A percentile compares a stretch with the other conserved stretches of the same genome.
Evolutionary conservation across 371 early-diverging fungal species (phyloP).

Genomic region (Mucor irregularis): DNA sequence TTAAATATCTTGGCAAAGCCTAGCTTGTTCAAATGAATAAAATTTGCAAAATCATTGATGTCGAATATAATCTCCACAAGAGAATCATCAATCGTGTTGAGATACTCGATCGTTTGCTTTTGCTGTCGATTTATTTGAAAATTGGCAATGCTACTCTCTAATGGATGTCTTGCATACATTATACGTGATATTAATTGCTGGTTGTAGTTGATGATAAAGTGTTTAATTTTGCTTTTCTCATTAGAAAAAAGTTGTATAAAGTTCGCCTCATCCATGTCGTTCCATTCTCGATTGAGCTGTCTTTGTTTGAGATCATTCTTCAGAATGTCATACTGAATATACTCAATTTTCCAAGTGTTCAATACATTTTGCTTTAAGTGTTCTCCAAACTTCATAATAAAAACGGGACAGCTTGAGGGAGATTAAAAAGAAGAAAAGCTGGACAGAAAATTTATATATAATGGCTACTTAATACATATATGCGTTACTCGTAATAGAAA

Average conservation of each 20-base stretch:
- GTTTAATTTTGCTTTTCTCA: constrained; percentile 82
- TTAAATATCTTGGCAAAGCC: constrained; percentile 89
- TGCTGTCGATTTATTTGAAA: neutral
- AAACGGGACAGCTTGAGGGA: no score
- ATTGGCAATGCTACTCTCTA: constrained; percentile 24
- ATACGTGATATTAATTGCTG: constrained; percentile 73
- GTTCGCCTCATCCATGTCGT: constrained; percentile 66
- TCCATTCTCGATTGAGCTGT: constrained; percentile 42
- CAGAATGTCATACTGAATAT: constrained; percentile 34
- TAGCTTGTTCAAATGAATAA: constrained; percentile 83
- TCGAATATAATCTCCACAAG: constrained; percentile 46
- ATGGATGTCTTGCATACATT: constrained; percentile 66
- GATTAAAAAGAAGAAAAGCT: no score
- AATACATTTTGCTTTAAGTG: constrained; percentile 11
- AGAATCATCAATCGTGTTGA: constrained; percentile 14
- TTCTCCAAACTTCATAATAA: constrained; percentile 19
- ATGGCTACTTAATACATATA: no score
- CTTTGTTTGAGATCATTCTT: constrained; percentile 30
- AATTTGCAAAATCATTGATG: constrained; percentile 79
- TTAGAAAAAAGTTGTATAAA: constrained; percentile 72
- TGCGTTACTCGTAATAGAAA: no score
- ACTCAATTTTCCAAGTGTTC: constrained; percentile 35
- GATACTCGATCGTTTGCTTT: constrained; percentile 1
- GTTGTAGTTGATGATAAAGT: constrained; percentile 74
- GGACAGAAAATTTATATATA: no score